These are phyloP conservation scores for Colletotrichum kahawae DNA, from an alignment of 2,329 filamentous ascomycete genomes.

Conservation along the genomic window DNA sequence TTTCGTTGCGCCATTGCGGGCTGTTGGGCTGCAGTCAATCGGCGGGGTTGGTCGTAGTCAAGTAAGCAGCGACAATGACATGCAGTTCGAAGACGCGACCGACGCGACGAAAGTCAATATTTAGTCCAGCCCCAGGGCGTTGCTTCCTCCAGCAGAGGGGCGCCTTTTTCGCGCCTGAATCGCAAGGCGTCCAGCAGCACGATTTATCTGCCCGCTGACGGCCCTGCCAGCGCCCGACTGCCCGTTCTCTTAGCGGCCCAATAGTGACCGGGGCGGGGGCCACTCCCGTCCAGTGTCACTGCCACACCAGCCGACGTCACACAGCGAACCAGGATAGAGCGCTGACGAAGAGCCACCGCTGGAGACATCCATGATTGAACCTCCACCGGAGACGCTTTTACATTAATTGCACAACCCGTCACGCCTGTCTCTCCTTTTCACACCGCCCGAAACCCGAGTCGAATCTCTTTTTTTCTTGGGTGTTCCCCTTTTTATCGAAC, in stretches of 20 bases:
- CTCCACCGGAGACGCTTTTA: conserved; percentile 3
- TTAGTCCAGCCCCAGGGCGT: neutral
- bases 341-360: conserved; percentile 17
- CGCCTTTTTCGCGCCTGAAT: conserved; percentile 8
- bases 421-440: conserved; percentile 6
- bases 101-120: conserved; percentile 22
- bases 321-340: conserved; percentile 8
- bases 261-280: neutral
- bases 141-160: neutral
- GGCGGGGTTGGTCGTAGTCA: neutral
- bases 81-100: conserved; percentile 10
- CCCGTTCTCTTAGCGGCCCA: neutral
- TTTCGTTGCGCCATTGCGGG: conserved; percentile 29
- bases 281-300: neutral
- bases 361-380: neutral
- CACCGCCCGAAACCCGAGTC: neutral
- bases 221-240: neutral
- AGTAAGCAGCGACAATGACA: neutral
- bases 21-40: neutral
- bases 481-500: neutral
- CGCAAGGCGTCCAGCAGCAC: conserved; percentile 11
- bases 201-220: neutral
- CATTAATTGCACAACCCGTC: conserved; percentile 9
- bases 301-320: conserved; percentile 18
- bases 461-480: neutral